Base-by-base conservation (phyloP, 495 filamentous ascomycete genomes). In the Daldinia loculata region DNA sequence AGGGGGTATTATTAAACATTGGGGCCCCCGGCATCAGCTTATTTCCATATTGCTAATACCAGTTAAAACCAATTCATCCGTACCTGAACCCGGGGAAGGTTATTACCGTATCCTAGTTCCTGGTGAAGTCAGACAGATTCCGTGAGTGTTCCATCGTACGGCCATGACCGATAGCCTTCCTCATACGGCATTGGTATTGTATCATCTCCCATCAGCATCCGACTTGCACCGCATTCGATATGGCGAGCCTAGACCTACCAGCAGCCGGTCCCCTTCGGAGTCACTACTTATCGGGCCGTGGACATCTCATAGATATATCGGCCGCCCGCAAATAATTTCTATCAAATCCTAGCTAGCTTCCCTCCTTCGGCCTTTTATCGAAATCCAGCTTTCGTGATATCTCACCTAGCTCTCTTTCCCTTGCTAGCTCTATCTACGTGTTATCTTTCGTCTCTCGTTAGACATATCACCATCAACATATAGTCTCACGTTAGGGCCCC, bases 261-360 rank as follows among this genome's bases (percentile, higher is more conserved):
- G 52, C 9, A 41, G 32, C 70, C 52, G 69, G 63, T 27, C 43
- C 29, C 5, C 48, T 30, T 50, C 30, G 56, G 32, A 57, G 27
- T 53, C 24, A 63, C 56, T 36, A 66, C 56, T 36, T 73, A 73
- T 73, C 70, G 70, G 70, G 6, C 70, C 70, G 70, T 17, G 34
- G 62, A 53, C 43, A 51, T 66, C 66, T 61, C 51, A 65, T 69
- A 61, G 61, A 63, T 52, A 53, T 68, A 67, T 72, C 65, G 60
- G 70, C 60, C 61, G 22, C 66, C 70, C 70, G 65, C 61, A 56
- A 61, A 56, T 38, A 59, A 6, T 30, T 53, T 53, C 50, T 30
- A 29, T 15, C 15, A 29, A 53, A 53, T 17, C 50, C 27, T 53
- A 62, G 48, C 51, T 62, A 50, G 60, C 56, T 41, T 58, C 30